Conservation (phyloP, 2,329 filamentous ascomycete genomes). For the Pseudocercospora cruenta region DNA sequence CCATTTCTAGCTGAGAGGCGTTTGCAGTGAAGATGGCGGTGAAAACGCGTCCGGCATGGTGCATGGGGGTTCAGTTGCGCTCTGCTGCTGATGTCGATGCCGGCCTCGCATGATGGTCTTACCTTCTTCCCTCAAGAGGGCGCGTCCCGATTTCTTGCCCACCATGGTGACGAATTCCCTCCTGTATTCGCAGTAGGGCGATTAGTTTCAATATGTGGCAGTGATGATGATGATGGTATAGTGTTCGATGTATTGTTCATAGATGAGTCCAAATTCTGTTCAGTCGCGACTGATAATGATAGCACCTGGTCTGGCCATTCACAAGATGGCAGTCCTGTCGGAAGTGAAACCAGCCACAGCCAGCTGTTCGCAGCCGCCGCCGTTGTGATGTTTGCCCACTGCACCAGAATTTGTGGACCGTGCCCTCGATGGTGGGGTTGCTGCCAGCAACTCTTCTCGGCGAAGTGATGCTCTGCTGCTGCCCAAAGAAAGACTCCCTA, state of each 20-base stretch:
- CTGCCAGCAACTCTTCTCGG: neutral
- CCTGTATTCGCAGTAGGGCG: neutral
- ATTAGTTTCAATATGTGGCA: neutral
- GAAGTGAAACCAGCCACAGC: neutral
- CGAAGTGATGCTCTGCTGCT: neutral
- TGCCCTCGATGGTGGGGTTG: neutral
- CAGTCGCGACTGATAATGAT: neutral
- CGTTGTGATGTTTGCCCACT: neutral
- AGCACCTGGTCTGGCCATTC: neutral
- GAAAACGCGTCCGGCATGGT: conserved; percentile 17
- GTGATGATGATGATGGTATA: neutral
- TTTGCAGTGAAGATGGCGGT: conserved; percentile 22
- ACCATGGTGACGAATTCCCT: conserved; percentile 54
- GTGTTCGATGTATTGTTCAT: neutral
- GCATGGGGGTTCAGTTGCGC: neutral
- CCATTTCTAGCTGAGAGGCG: conserved; percentile 23
- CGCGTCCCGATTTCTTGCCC: conserved; percentile 67
- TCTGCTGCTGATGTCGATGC: neutral
- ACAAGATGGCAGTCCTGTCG: neutral
- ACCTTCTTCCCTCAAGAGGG: conserved; percentile 64
- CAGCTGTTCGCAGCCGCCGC: neutral
- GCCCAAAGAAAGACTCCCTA: neutral
- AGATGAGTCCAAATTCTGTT: neutral
- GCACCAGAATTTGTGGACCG: neutral
- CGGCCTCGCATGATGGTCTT: conserved; percentile 22